Conservation (phyloP, 768 basidiomycete species). For the Macrocybe gigantea region DNA sequence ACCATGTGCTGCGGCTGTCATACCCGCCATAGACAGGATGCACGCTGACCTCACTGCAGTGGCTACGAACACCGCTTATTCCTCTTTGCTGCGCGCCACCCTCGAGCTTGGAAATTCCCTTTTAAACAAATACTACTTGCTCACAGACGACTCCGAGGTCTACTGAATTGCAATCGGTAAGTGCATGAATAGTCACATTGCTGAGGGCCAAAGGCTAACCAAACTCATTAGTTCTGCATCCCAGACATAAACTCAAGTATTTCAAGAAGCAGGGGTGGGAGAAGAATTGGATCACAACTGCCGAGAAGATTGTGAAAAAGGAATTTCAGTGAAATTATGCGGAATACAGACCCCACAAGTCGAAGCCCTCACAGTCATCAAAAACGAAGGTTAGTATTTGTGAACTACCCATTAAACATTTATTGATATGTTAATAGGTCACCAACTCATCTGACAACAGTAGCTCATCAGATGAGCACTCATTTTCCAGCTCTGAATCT, state of each 20-base stretch:
- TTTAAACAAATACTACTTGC: slow-evolving; percentile 19
- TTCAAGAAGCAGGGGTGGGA: background rate
- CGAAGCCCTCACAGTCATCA: too few species aligned
- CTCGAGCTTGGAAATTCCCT: background rate
- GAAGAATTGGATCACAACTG: background rate
- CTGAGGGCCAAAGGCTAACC: background rate
- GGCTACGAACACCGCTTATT: slow-evolving; percentile 2
- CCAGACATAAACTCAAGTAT: background rate
- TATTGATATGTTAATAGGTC: too few species aligned
- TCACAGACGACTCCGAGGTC: slow-evolving; percentile 20
- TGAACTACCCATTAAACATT: too few species aligned
- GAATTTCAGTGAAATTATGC: background rate
- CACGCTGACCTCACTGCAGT: slow-evolving; percentile 11
- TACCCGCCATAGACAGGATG: slow-evolving; percentile 31
- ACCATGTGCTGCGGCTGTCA: slow-evolving; percentile 22
- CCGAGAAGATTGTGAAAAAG: background rate
- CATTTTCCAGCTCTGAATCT: slow-evolving; percentile 6
- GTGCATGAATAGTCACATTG: background rate
- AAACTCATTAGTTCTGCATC: background rate
- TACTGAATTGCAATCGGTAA: slow-evolving; percentile 23
- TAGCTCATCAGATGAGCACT: too few species aligned
- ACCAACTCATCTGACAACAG: too few species aligned
- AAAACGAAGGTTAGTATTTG: too few species aligned
- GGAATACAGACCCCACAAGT: background rate
- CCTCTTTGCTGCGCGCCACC: background rate